Base-by-base conservation (phyloP, 1,139 yeast species). In the Candida freyschussii region DNA sequence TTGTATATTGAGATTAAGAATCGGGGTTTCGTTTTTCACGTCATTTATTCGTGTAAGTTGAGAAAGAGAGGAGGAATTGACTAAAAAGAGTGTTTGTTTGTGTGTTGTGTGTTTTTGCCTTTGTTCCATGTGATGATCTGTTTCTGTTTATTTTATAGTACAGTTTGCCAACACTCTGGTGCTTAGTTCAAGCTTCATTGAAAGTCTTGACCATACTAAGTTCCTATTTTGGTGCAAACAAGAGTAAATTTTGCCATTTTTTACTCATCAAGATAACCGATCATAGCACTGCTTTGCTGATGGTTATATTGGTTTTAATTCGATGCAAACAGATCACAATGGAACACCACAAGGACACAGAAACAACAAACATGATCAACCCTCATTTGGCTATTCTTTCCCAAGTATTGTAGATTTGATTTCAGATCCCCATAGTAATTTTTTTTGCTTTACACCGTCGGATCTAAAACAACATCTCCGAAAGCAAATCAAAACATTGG, bases 201-300 rank as follows among this genome's bases (percentile, higher is more conserved):
- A 16, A 37, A 54, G 55, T n/a, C n/a, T n/a, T n/a, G n/a, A n/a
- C 77, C 57, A 67, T 81, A 78, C 71, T 73, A 71, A 78, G 84
- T 75, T 80, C 93, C 95, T 82, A 85, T 86, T 86, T 83, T 76
- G 84, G 85, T 65, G 94, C 94, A 84, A 86, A 84, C 96, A 65
- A 86, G 91, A 86, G 67, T 45, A 56, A 72, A 40, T 25, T 15
- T 21, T 37, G 84, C 77, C 69, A 57, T n/a, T n/a, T n/a, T 61
- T 65, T 80, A 81, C 89, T 80, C 89, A 80, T 84, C 89, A 60
- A 68, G 65, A 57, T 66, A 63, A 42, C 47, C 43, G 38, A 34
- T 26, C 24, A 27, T 13, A 33, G 26, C 29, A 32, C 41, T 39
- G 41, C 34, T 39, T 30, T 25, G 37, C 40, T 30, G 33, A 25